Evolutionary conservation across 345 rosid genomes (phyloP).

Genomic region (Limnanthes douglasii): DNA sequence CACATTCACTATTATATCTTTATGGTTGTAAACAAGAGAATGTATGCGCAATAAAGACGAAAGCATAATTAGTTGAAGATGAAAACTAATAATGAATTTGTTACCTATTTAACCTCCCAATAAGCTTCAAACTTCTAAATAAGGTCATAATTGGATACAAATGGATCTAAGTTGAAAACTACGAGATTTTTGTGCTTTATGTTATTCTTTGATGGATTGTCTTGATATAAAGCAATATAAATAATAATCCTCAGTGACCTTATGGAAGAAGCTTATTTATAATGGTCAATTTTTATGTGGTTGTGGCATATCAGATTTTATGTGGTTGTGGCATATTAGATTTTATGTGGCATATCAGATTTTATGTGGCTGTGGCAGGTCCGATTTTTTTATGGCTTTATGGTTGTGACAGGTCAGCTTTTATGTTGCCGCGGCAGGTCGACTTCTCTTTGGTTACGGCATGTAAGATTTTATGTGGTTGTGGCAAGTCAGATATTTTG

Average conservation of each 20-base stretch:
- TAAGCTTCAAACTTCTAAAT: conserved; percentile 60
- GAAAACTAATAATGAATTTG: neutral
- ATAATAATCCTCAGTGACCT: conserved; percentile 4
- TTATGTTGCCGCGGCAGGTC: too few species aligned
- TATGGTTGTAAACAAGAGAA: conserved; percentile 8
- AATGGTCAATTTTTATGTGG: too few species aligned
- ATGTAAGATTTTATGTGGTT: too few species aligned
- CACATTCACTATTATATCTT: too few species aligned
- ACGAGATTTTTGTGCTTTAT: conserved; percentile 91
- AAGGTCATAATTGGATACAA: conserved; percentile 77
- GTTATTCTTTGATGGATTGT: conserved; percentile 91
- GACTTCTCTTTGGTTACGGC: too few species aligned
- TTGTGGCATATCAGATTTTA: too few species aligned
- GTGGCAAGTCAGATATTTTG: too few species aligned
- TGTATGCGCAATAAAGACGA: neutral
- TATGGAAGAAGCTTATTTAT: neutral
- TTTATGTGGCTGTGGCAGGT: too few species aligned
- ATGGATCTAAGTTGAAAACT: conserved; percentile 78
- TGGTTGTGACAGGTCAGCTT: too few species aligned
- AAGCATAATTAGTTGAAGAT: neutral
- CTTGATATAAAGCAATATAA: conserved; percentile 24
- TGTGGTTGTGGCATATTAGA: too few species aligned
- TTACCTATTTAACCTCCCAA: conserved; percentile 96
- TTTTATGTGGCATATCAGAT: too few species aligned
- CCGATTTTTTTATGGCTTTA: too few species aligned